These are phyloP conservation scores for Abortiporus biennis DNA, from an alignment of 1,284 basidiomycete species.

Conservation along the genomic window DNA sequence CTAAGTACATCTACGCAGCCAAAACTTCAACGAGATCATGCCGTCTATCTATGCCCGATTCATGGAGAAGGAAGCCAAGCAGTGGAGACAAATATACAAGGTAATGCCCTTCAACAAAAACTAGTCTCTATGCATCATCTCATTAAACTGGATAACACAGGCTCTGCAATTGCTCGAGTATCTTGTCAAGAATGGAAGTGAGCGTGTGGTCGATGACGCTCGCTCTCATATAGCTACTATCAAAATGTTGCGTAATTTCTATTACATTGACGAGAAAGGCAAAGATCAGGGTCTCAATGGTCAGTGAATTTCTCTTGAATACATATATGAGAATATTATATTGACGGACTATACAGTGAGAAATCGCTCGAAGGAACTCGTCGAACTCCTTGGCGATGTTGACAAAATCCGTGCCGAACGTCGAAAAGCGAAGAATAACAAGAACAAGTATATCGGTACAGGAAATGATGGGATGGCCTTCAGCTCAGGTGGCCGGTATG, in stretches of 20 bases:
- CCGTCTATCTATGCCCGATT: conserved; percentile 92
- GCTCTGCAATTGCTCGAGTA: conserved; percentile 94
- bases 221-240: conserved; percentile 92
- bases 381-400: conserved; percentile 85
- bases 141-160: conserved; percentile 29
- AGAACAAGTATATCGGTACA: conserved; percentile 84
- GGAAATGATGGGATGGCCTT: conserved; percentile 77
- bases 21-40: conserved; percentile 99
- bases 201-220: conserved; percentile 97
- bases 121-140: no score
- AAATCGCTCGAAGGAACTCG: conserved; percentile 90
- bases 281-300: conserved; percentile 99
- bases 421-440: conserved; percentile 91
- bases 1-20: conserved; percentile 40
- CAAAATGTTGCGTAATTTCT: conserved; percentile 97
- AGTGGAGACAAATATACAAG: conserved; percentile 99
- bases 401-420: conserved; percentile 88
- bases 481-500: conserved; percentile 61
- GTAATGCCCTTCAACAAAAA: conserved; percentile 28
- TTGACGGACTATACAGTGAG: conserved; percentile 56
- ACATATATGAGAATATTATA: not conserved
- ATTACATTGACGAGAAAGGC: conserved; percentile 98
- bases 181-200: conserved; percentile 96
- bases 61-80: conserved; percentile 96
- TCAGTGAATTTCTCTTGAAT: conserved; percentile 28